Percentiles rank a stretch among this genome's conserved stretches.
Evolutionary conservation across 768 basidiomycete species (phyloP).

Genomic region (Coprinellus micaceus): DNA sequence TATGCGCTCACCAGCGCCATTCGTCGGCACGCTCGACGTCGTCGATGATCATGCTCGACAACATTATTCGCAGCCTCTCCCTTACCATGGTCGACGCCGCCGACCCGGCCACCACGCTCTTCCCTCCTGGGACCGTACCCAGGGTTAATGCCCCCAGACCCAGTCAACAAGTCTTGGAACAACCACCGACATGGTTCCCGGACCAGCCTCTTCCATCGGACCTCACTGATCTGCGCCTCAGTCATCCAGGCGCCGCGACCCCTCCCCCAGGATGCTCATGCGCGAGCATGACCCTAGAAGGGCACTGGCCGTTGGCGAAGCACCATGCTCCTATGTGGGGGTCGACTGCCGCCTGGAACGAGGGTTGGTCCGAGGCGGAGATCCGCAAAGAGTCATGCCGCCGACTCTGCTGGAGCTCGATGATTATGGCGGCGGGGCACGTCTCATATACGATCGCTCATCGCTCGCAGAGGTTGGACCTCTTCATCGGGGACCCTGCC

Average conservation of each 20-base stretch:
- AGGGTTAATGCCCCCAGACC: constrained; percentile 19
- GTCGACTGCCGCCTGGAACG: constrained; percentile 61
- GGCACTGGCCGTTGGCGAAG: constrained; percentile 45
- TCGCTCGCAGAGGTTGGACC: constrained; percentile 35
- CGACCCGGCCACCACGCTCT: constrained; percentile 49
- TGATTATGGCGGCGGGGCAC: constrained; percentile 62
- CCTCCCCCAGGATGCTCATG: constrained; percentile 40
- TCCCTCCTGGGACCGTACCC: constrained; percentile 49
- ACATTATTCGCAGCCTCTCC: constrained; percentile 58
- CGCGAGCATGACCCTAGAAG: constrained; percentile 45
- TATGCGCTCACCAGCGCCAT: constrained; percentile 65
- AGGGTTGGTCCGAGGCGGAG: constrained; percentile 56
- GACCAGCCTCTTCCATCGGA: constrained; percentile 15
- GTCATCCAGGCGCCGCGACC: constrained; percentile 5
- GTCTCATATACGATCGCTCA: constrained; percentile 54
- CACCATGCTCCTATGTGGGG: constrained; percentile 63
- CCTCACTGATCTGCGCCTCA: neutral
- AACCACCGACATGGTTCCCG: constrained; percentile 15
- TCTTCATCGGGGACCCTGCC: constrained; percentile 60
- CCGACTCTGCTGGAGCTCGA: constrained; percentile 68
- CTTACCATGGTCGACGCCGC: constrained; percentile 57
- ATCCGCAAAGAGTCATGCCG: constrained; percentile 70
- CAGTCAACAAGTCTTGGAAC: neutral
- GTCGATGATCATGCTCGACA: constrained; percentile 60
- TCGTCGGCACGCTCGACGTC: constrained; percentile 51